These are phyloP conservation scores for Plasmopara muralis DNA, from an alignment of 352 stramenopile genomes.

Conservation along the genomic window DNA sequence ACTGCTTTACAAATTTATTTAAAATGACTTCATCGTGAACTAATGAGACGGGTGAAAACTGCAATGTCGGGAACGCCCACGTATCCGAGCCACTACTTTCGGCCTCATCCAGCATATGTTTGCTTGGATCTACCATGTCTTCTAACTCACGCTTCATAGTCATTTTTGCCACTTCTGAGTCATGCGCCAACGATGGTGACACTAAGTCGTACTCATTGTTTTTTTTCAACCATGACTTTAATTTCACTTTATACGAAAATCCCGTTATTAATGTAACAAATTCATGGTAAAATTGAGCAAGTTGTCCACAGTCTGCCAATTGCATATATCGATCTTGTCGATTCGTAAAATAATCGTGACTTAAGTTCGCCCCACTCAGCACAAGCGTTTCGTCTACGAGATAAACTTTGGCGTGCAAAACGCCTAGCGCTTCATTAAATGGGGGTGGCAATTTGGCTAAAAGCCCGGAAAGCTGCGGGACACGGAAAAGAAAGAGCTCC, in stretches of 20 bases:
- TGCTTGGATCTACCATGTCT: conserved; percentile 27
- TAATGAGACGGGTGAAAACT: conserved; percentile 60
- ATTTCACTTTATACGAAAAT: conserved; percentile 39
- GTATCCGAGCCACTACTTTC: conserved; percentile 26
- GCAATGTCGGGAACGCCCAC: conserved; percentile 69
- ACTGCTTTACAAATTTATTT: conserved; percentile 33
- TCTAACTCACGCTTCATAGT: conserved; percentile 42
- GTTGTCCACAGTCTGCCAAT: conserved; percentile 35
- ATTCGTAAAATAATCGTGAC: conserved; percentile 80
- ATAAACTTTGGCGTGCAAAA: conserved; percentile 83
- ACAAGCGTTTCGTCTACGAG: conserved; percentile 74
- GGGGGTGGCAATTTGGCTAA: conserved; percentile 56
- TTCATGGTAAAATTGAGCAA: conserved; percentile 64
- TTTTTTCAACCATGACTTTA: conserved; percentile 11
- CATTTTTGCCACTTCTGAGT: conserved; percentile 29
- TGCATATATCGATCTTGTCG: conserved; percentile 77
- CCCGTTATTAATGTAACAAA: conserved; percentile 48
- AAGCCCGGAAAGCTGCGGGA: conserved; percentile 58
- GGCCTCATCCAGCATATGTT: conserved; percentile 12
- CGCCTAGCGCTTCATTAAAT: conserved; percentile 79
- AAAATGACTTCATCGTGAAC: conserved; percentile 52
- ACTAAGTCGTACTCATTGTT: conserved; percentile 23
- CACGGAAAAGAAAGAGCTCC: conserved; percentile 57
- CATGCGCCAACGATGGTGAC: conserved; percentile 20
- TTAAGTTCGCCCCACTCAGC: conserved; percentile 78